A percentile compares a stretch with the other conserved stretches of the same genome.
Evolutionary conservation across 331 rosid species (phyloP).

Genomic region (Arachis monticola): DNA sequence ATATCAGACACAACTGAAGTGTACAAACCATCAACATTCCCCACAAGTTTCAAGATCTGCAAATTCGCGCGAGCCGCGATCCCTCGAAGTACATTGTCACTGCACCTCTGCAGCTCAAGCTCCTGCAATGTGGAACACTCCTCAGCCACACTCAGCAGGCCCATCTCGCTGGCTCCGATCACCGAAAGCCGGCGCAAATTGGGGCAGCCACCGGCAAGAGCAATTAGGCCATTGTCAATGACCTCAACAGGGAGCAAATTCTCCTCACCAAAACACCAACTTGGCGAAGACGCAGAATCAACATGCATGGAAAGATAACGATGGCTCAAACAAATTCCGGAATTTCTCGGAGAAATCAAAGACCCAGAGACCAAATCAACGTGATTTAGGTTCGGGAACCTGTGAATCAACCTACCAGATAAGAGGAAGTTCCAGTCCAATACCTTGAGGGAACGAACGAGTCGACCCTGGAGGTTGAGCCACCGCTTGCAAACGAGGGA

Average conservation of each 20-base stretch:
- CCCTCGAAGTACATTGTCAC: constrained; percentile 75
- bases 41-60: constrained; percentile 83
- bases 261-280: constrained; percentile 52
- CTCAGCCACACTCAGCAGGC: constrained; percentile 73
- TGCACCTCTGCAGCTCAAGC: constrained; percentile 78
- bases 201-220: constrained; percentile 77
- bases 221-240: constrained; percentile 70
- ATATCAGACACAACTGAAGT: constrained; percentile 79
- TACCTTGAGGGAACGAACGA: constrained; percentile 64
- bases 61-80: constrained; percentile 79
- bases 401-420: constrained; percentile 76
- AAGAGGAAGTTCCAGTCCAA: constrained; percentile 77
- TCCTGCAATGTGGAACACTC: constrained; percentile 86
- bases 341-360: constrained; percentile 50
- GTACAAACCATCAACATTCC: constrained; percentile 70
- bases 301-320: constrained; percentile 51
- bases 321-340: constrained; percentile 58
- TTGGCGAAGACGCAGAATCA: constrained; percentile 51
- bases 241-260: constrained; percentile 68
- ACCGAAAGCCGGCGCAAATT: constrained; percentile 70
- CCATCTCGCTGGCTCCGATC: constrained; percentile 79
- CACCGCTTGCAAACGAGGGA: constrained; percentile 91
- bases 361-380: constrained; percentile 73
- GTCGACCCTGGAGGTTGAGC: constrained; percentile 84
- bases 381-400: constrained; percentile 82